A percentile compares a stretch with the other conserved stretches of the same genome.
These are phyloP conservation scores for Fusarium sp. DNA, from an alignment of 2,329 filamentous ascomycete genomes.

Conservation along the genomic window DNA sequence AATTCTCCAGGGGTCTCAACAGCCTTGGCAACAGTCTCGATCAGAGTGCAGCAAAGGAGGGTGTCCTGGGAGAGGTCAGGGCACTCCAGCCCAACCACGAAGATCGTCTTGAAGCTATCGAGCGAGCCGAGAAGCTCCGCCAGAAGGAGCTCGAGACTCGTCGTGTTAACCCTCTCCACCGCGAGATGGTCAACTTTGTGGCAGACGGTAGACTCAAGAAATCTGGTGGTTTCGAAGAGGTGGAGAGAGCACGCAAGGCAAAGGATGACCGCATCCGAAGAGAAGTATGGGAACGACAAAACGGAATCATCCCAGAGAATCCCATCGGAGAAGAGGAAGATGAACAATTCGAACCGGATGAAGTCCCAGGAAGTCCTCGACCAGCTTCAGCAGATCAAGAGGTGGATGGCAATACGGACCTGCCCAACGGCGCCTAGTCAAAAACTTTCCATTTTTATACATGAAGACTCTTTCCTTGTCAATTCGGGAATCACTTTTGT, in stretches of 20 bases:
- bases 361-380: slow-evolving; percentile 27
- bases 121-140: slow-evolving; percentile 90
- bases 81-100: slow-evolving; percentile 95
- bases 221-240: slow-evolving; percentile 92
- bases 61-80: slow-evolving; percentile 88
- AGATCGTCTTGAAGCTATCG: slow-evolving; percentile 89
- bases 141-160: slow-evolving; percentile 87
- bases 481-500: slow-evolving; percentile 3
- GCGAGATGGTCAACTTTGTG: slow-evolving; percentile 85
- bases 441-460: background rate
- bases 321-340: slow-evolving; percentile 51
- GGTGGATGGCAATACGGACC: slow-evolving; percentile 9
- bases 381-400: background rate
- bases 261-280: slow-evolving; percentile 87
- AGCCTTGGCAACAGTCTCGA: slow-evolving; percentile 66
- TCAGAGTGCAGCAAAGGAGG: slow-evolving; percentile 85
- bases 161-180: slow-evolving; percentile 77
- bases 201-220: slow-evolving; percentile 93
- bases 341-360: slow-evolving; percentile 20
- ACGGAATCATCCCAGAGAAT: slow-evolving; percentile 60
- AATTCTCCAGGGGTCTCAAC: slow-evolving; percentile 63
- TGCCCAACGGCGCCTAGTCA: slow-evolving; percentile 33
- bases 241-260: slow-evolving; percentile 80
- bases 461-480: background rate
- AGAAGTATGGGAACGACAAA: slow-evolving; percentile 76